These are phyloP conservation scores for Candida sp. DNA, from an alignment of 1,139 yeast genomes.

Conservation along the genomic window DNA sequence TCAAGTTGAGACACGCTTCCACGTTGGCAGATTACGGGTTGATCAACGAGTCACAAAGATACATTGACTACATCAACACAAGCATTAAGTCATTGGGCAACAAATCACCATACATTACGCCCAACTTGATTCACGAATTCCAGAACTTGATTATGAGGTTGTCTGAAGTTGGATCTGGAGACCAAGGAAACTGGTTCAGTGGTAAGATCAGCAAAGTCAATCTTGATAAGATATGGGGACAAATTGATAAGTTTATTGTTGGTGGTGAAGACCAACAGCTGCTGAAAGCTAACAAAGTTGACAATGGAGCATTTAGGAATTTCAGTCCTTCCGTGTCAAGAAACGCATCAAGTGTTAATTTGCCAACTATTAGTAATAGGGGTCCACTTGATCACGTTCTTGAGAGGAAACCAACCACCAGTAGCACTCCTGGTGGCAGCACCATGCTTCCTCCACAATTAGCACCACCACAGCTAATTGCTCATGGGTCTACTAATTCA, in stretches of 20 bases:
- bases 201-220: conserved; percentile 74
- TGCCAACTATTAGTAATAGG: conserved; percentile 21
- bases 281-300: conserved; percentile 27
- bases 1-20: conserved; percentile 67
- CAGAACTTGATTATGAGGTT: conserved; percentile 47
- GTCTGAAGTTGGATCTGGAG: conserved; percentile 44
- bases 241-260: conserved; percentile 87
- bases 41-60: conserved; percentile 58
- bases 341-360: conserved; percentile 52
- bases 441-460: conserved; percentile 2
- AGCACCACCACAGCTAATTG: conserved; percentile 18
- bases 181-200: conserved; percentile 61
- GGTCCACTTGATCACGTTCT: conserved; percentile 2
- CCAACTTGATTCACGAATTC: conserved; percentile 38
- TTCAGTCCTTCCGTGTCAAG: conserved; percentile 70
- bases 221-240: conserved; percentile 87
- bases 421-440: not conserved
- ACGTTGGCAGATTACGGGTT: conserved; percentile 67
- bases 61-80: conserved; percentile 56
- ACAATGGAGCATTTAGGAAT: conserved; percentile 71
- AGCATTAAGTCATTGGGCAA: conserved; percentile 44
- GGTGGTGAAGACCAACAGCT: conserved; percentile 82
- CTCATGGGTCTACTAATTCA: conserved; percentile 18
- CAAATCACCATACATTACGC: conserved; percentile 42
- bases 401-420: conserved; percentile 9